These are phyloP conservation scores for Phytophthora fragariaefolia DNA, from an alignment of 352 stramenopile species.

Conservation along the genomic window DNA sequence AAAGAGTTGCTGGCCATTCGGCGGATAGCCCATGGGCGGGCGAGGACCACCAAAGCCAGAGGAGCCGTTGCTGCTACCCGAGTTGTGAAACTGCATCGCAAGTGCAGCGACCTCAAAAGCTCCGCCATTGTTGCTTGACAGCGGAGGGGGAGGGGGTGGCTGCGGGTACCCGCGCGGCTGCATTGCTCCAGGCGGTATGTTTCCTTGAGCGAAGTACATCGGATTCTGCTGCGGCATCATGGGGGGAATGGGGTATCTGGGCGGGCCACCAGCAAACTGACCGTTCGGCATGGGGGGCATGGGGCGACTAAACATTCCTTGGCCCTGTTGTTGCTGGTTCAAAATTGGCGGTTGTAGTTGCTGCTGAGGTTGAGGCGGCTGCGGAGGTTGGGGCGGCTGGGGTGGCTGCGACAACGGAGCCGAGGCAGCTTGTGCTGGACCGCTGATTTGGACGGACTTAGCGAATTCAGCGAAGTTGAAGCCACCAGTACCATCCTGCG, in stretches of 20 bases:
- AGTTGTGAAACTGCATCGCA: constrained; percentile 83
- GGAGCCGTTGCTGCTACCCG: constrained; percentile 28
- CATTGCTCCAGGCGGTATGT: constrained; percentile 33
- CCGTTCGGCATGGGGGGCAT: constrained; percentile 38
- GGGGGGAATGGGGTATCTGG: constrained; percentile 32
- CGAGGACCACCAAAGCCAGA: constrained; percentile 47
- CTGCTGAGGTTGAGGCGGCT: constrained; percentile 24
- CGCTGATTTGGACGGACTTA: constrained; percentile 45
- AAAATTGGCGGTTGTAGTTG: constrained; percentile 31
- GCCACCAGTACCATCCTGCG: constrained; percentile 17
- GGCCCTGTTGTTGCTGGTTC: constrained; percentile 37
- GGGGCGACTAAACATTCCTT: constrained; percentile 26
- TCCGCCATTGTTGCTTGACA: constrained; percentile 28
- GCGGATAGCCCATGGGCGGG: constrained; percentile 34
- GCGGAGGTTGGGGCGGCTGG: constrained; percentile 11
- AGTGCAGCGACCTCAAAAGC: constrained; percentile 69
- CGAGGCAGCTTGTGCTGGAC: constrained; percentile 17
- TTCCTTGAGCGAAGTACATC: constrained; percentile 41
- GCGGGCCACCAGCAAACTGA: constrained; percentile 27
- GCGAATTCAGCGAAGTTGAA: constrained; percentile 62
- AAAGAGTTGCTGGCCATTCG: constrained; percentile 44
- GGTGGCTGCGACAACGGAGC: constrained; percentile 24
- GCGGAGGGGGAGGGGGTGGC: constrained; percentile 34
- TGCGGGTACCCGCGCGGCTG: constrained; percentile 35
- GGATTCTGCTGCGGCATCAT: constrained; percentile 39